Evolutionary conservation across 192 early-diverging fungal species (phyloP).

Genomic region (Backusella westeae): DNA sequence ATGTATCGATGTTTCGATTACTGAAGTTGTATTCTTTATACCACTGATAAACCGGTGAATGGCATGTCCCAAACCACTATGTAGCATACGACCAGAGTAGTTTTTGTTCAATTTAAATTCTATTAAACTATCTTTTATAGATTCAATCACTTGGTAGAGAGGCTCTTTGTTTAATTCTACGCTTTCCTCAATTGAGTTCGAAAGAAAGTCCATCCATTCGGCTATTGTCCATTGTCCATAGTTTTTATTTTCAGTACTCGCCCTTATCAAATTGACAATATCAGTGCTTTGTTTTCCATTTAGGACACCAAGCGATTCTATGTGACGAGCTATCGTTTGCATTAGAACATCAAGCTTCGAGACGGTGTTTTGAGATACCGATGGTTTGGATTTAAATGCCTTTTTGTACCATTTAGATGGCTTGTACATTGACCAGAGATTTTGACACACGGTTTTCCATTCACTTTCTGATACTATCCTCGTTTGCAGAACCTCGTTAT

Average conservation of each 20-base stretch:
- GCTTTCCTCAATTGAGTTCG: neutral
- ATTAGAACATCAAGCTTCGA: neutral
- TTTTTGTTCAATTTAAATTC: neutral
- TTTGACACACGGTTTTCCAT: neutral
- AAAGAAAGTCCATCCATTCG: neutral
- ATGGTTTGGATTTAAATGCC: neutral
- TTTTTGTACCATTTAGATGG: slow-evolving; percentile 11
- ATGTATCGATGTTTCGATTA: neutral
- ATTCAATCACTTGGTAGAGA: neutral
- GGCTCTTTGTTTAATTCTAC: neutral
- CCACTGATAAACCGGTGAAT: neutral
- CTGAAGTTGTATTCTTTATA: neutral
- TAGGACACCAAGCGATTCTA: neutral
- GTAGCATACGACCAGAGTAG: neutral
- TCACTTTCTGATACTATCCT: slow-evolving; percentile 9
- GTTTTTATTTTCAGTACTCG: neutral
- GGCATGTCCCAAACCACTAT: neutral
- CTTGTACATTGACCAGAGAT: neutral
- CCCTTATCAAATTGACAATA: neutral
- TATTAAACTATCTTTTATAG: neutral
- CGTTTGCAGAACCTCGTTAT: neutral
- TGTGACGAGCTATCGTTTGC: neutral
- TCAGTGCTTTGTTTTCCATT: neutral
- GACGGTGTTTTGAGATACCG: neutral
- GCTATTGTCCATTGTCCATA: neutral